Evolutionary conservation across 73 alveolate genomes (phyloP), one percentile per base, ranked within the genome.

Genomic region (Symbiodinium pilosum): DNA sequence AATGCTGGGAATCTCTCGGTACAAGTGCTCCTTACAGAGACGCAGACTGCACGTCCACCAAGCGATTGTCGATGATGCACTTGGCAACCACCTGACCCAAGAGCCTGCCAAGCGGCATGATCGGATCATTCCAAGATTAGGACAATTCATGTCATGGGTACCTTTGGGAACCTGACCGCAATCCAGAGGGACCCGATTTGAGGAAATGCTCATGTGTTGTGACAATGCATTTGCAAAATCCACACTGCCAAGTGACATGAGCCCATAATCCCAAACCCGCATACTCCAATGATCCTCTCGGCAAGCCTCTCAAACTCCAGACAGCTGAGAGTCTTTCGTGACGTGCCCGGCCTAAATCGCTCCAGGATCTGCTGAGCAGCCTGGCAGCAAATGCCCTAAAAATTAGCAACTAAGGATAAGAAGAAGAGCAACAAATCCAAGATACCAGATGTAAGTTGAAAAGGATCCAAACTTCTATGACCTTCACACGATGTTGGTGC

Each of bases 1-100:
- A n/a, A n/a, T n/a, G n/a, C n/a, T n/a, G n/a, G n/a, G n/a, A n/a
- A n/a, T n/a, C 69, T 52, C 20, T 20, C 69, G 20, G 9, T 52
- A 20, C 28, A 52, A 12, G 9, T n/a, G n/a, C n/a, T n/a, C n/a
- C n/a, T n/a, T 34, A 28, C 85, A 73, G 34, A 73, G 41, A 73
- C 34, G 44, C 44, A 73, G 85, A 41, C 95, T 88, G 95, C 71
- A 88, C 40, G 73, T 99, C 99, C 89, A 99, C 99, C 73, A 99
- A 87, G 85, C 99, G 99, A 56, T 99, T 99, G 99, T 99, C 99
- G 93, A 99, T 99, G 91, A 99, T 99, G 59, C 99, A 99, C 95
- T 99, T 99, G 44, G 99, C 99, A n/a, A 99, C 98, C 52, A 99
- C 93, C 92, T 98, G 99, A 4, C 99, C 99, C 68, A 99, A 32